A percentile compares a stretch with the other conserved stretches of the same genome.
Conservation (phyloP, 2,329 filamentous ascomycete genomes). For the Cytospora piceicola region DNA sequence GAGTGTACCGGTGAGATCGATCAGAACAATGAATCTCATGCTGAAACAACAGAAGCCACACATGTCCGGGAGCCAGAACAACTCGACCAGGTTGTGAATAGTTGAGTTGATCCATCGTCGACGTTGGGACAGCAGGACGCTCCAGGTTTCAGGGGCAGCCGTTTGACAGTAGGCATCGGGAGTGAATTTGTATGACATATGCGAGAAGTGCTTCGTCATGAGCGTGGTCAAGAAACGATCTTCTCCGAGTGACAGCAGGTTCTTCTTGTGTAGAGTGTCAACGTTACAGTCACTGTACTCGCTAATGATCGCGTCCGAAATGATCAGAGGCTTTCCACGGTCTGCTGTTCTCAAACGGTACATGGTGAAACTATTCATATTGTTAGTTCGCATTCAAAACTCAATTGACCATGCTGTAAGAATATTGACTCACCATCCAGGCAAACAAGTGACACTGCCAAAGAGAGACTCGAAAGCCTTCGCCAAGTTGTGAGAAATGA, state of each 20-base stretch:
- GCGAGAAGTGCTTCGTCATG: conserved; percentile 97
- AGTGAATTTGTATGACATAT: conserved; percentile 95
- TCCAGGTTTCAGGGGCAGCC: conserved; percentile 92
- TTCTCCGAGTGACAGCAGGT: conserved; percentile 88
- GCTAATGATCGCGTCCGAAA: conserved; percentile 82
- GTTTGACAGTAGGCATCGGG: conserved; percentile 92
- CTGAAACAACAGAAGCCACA: conserved; percentile 99
- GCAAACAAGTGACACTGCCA: conserved; percentile 96
- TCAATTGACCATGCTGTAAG: neutral
- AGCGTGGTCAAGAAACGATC: conserved; percentile 96
- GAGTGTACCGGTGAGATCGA: conserved; percentile 90
- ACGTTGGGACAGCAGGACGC: conserved; percentile 92
- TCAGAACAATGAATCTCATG: conserved; percentile 95
- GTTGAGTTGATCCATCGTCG: conserved; percentile 99
- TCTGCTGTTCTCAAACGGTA: conserved; percentile 94
- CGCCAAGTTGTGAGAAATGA: conserved; percentile 94
- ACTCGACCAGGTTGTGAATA: conserved; percentile 91
- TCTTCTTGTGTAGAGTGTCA: conserved; percentile 97
- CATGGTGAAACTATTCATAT: conserved; percentile 84
- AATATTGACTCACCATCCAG: conserved; percentile 79
- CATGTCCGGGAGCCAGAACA: conserved; percentile 88
- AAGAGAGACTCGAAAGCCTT: conserved; percentile 99
- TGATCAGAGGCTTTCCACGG: conserved; percentile 91
- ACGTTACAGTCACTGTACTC: conserved; percentile 90
- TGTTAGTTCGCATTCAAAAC: conserved; percentile 42